Evolutionary conservation across 2,329 filamentous ascomycete genomes (phyloP), one percentile per base, ranked within the genome.

Genomic region (Curvularia sp.): DNA sequence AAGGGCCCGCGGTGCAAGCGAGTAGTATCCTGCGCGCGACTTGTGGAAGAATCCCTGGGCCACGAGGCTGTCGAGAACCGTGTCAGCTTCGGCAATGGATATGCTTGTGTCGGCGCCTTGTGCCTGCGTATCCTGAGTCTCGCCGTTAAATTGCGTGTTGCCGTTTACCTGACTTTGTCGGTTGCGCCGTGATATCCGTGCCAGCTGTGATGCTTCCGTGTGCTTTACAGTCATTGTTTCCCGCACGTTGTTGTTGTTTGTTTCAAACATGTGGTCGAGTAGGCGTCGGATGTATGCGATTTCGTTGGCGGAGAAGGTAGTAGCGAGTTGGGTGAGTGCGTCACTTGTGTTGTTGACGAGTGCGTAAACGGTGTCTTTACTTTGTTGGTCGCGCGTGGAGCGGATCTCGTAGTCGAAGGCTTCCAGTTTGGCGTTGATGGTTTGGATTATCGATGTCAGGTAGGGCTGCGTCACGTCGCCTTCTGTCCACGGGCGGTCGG

Each of bases 191-290:
- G 79, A 69, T 4, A 74, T 76, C 65, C 83, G 85, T 1, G 82
- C 81, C 4, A 96, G 79, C 66, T 91, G 88, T 53, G 90, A 82
- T 3, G 93, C 93, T 70, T 97, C 88, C 75, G 92, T 92, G 44
- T 86, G 85, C 12, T 87, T 90, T 3, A 98, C 81, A 3, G 91
- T 93, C 85, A 97, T 89, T 26, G 92, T 85, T 77, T 99, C 94
- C 70, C 88, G 86, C n/a, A 87, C 83, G 8, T 82, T 84, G 0
- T 88, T 92, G 73, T 98, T 98, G 80, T 92, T 88, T 20, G 86
- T 89, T 63, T 96, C 92, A 73, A 98, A 99, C 86, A 99, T 96
- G 67, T 86, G 88, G 75, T 97, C 93, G 0, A 99, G 85, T 3
- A 97, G 76, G 8, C 95, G 85, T 78, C 96, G 95, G 54, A 98